Conservation (phyloP, 2,329 filamentous ascomycete genomes). For the Aureobasidium leucospermi region DNA sequence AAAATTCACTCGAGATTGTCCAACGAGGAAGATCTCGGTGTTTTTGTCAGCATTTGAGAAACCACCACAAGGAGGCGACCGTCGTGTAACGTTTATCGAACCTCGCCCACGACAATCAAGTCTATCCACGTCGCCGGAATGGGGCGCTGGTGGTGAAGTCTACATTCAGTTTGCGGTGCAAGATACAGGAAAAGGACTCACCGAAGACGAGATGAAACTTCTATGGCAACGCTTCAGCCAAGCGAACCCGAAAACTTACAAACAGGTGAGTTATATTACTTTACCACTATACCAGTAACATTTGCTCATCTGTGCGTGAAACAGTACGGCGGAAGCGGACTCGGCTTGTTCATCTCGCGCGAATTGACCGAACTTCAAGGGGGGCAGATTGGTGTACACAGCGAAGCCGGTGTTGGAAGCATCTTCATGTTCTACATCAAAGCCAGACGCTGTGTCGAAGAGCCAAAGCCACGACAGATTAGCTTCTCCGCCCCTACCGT, state of each 20-base stretch:
- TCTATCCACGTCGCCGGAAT: slow-evolving; percentile 23
- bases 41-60: slow-evolving; percentile 29
- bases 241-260: slow-evolving; percentile 58
- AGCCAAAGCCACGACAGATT: neutral
- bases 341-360: slow-evolving; percentile 61
- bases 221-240: slow-evolving; percentile 64
- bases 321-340: slow-evolving; percentile 60
- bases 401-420: slow-evolving; percentile 51
- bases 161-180: slow-evolving; percentile 30
- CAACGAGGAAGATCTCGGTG: slow-evolving; percentile 30
- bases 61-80: slow-evolving; percentile 26
- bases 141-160: slow-evolving; percentile 30
- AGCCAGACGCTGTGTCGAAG: slow-evolving; percentile 37
- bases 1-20: slow-evolving; percentile 35
- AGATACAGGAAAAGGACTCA: slow-evolving; percentile 32
- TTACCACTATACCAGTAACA: too few species aligned
- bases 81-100: slow-evolving; percentile 29
- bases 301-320: too few species aligned
- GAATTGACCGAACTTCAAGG: slow-evolving; percentile 60
- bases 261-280: slow-evolving; percentile 21
- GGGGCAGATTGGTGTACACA: slow-evolving; percentile 58
- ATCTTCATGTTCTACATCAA: slow-evolving; percentile 61
- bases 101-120: slow-evolving; percentile 16
- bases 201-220: slow-evolving; percentile 28
- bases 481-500: slow-evolving; percentile 4